Evolutionary conservation across 805 yeast genomes (phyloP).

Genomic region (Saturnispora ahearnii): DNA sequence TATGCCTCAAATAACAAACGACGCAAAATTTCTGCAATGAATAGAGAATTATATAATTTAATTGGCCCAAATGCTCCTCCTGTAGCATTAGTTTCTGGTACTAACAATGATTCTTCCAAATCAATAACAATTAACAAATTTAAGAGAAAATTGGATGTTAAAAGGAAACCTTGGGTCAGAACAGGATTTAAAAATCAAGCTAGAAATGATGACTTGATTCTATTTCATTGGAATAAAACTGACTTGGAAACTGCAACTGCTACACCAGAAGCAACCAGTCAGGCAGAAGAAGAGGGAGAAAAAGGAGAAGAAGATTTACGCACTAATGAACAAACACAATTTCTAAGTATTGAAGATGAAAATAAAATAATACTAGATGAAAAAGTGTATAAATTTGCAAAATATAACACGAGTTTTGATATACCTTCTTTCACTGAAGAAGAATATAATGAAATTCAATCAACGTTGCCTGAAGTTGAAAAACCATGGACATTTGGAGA

Average conservation of each 20-base stretch:
- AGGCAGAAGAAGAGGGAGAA: not conserved
- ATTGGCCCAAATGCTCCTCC: constrained; percentile 93
- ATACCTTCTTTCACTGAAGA: constrained; percentile 61
- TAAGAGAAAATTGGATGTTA: constrained; percentile 51
- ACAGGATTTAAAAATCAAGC: constrained; percentile 50
- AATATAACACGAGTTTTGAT: constrained; percentile 58
- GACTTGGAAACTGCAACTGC: constrained; percentile 16
- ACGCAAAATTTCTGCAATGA: constrained; percentile 53
- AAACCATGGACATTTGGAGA: constrained; percentile 64
- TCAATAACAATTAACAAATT: constrained; percentile 28
- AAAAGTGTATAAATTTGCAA: constrained; percentile 51
- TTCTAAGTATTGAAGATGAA: not conserved
- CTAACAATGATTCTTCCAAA: constrained; percentile 17
- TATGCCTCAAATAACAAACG: constrained; percentile 22
- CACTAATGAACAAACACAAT: not conserved
- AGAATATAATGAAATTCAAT: constrained; percentile 37
- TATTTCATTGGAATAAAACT: constrained; percentile 87
- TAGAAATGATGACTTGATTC: constrained; percentile 39
- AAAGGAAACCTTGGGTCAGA: constrained; percentile 59
- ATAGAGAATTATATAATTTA: constrained; percentile 78
- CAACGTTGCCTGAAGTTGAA: not conserved
- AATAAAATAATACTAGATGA: constrained; percentile 28
- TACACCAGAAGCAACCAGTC: not conserved
- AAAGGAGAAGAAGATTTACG: not conserved
- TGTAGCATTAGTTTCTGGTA: constrained; percentile 35